Evolutionary conservation across 768 basidiomycete species (phyloP).

Genomic region (Cyathus striatus): DNA sequence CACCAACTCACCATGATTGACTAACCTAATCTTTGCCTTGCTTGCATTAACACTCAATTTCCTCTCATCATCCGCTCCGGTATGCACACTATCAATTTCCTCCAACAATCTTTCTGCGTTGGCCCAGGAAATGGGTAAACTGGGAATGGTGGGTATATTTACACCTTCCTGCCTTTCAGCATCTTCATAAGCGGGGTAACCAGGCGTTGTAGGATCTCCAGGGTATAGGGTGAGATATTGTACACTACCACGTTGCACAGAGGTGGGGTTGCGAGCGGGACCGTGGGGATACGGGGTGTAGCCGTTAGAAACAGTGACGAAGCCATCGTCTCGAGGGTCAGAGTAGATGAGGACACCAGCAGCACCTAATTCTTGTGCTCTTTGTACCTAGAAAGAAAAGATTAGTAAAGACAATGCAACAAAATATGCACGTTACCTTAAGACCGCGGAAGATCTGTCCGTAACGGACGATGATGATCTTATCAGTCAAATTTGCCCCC

Average conservation of each 20-base stretch:
- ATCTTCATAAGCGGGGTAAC: conserved; percentile 81
- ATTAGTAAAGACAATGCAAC: background rate
- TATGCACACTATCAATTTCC: conserved; percentile 35
- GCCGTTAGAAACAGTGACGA: conserved; percentile 70
- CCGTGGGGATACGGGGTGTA: conserved; percentile 78
- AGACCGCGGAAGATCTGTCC: conserved; percentile 78
- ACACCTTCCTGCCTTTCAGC: conserved; percentile 54
- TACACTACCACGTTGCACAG: conserved; percentile 84
- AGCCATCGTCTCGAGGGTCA: conserved; percentile 84
- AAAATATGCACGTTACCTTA: conserved; percentile 44
- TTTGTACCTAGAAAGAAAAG: conserved; percentile 51
- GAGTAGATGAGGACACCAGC: conserved; percentile 76
- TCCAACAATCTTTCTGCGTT: conserved; percentile 71
- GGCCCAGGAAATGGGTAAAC: conserved; percentile 85
- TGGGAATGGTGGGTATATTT: conserved; percentile 74
- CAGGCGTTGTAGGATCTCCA: conserved; percentile 84
- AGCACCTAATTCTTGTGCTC: conserved; percentile 81
- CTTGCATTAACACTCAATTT: conserved; percentile 47
- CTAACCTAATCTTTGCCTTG: conserved; percentile 38
- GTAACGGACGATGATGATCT: conserved; percentile 77
- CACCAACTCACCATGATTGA: conserved; percentile 44
- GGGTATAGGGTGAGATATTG: conserved; percentile 64
- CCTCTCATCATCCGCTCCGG: conserved; percentile 19
- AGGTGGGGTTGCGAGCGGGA: conserved; percentile 80
- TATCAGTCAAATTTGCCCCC: conserved; percentile 72